Evolutionary conservation across 2,329 filamentous ascomycete species (phyloP).

Genomic region (Epicoccum nigrum): DNA sequence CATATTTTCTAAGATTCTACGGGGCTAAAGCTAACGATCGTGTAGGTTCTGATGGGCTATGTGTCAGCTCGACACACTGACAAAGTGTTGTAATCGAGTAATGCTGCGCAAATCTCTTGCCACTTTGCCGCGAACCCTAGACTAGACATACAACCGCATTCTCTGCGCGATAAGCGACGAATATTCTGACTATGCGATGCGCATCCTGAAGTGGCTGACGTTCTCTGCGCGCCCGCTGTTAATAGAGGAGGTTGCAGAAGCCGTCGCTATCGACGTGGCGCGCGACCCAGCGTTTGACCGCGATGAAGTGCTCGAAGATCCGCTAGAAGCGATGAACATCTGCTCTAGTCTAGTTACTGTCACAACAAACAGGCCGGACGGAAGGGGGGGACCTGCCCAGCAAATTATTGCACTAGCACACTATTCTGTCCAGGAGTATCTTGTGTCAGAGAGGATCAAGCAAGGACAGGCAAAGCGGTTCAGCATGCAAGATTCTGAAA

Average conservation of each 20-base stretch:
- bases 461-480: constrained; percentile 28
- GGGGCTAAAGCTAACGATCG: no score
- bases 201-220: constrained; percentile 34
- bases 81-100: constrained; percentile 25
- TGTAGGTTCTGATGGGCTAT: no score
- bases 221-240: constrained; percentile 30
- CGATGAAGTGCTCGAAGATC: constrained; percentile 44
- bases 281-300: constrained; percentile 38
- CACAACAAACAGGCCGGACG: constrained; percentile 1
- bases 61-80: no score
- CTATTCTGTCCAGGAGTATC: constrained; percentile 47
- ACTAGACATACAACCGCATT: constrained; percentile 39
- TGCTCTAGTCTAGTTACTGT: constrained; percentile 43
- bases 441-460: constrained; percentile 35
- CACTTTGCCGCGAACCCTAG: constrained; percentile 30
- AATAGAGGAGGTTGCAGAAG: constrained; percentile 33
- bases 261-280: constrained; percentile 34
- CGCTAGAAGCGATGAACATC: constrained; percentile 36
- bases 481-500: constrained; percentile 27
- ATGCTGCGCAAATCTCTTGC: constrained; percentile 27
- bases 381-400: background rate
- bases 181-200: constrained; percentile 24
- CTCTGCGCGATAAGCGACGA: constrained; percentile 25
- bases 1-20: no score
- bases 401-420: constrained; percentile 34